A percentile compares a stretch with the other conserved stretches of the same genome.
phyloP scores from a whole-genome alignment of 148 eudicot species.

The Rheum nobile region DNA sequence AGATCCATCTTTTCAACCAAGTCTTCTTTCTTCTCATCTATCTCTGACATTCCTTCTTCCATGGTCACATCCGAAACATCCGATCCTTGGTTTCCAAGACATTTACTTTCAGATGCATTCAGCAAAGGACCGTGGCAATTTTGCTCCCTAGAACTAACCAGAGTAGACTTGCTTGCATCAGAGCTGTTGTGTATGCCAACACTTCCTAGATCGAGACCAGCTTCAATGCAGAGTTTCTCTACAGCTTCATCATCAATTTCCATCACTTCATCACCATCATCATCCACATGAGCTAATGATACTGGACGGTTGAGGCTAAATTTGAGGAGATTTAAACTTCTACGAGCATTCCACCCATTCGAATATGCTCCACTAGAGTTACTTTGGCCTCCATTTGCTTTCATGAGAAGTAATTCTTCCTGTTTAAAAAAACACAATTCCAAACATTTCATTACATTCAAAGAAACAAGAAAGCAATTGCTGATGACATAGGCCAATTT shows the following conservation, averaged over 20 bases:
- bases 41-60: constrained; percentile 39
- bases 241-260: constrained; percentile 75
- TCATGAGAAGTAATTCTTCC: constrained; percentile 83
- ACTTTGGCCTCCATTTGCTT: constrained; percentile 43
- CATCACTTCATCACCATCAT: constrained; percentile 89
- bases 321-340: constrained; percentile 79
- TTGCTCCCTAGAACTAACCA: background rate
- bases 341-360: constrained; percentile 84
- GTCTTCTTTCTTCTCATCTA: constrained; percentile 27
- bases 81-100: constrained; percentile 18
- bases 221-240: constrained; percentile 24
- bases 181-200: constrained; percentile 12
- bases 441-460: background rate
- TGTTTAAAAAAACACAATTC: constrained; percentile 14
- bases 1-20: constrained; percentile 9
- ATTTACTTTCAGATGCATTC: constrained; percentile 14
- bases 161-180: background rate
- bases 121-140: background rate
- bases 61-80: constrained; percentile 58
- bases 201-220: constrained; percentile 14
- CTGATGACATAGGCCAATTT: background rate
- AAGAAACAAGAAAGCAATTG: background rate
- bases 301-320: constrained; percentile 73
- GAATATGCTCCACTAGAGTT: constrained; percentile 60
- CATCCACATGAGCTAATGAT: constrained; percentile 46